Percentiles rank a stretch among this genome's conserved stretches.
These are phyloP conservation scores for Cydonia oblonga DNA, from an alignment of 331 rosid species.

Conservation along the genomic window DNA sequence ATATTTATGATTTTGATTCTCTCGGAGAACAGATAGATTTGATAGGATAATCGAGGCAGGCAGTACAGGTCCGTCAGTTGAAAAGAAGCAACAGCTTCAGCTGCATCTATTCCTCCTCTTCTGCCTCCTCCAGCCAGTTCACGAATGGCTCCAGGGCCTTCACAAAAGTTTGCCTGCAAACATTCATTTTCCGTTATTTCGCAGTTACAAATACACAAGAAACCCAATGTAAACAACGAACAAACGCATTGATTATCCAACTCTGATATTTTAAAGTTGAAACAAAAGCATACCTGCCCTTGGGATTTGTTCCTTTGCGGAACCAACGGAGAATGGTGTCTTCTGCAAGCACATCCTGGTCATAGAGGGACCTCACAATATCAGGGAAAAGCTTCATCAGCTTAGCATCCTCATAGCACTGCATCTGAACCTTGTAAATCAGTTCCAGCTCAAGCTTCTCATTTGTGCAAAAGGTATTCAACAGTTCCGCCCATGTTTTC, in stretches of 20 bases:
- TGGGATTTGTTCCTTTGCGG: slow-evolving; percentile 80
- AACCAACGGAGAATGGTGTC: slow-evolving; percentile 96
- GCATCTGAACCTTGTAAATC: slow-evolving; percentile 97
- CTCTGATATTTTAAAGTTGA: too few relatives aligned
- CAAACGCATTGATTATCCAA: too few relatives aligned
- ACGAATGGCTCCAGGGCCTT: slow-evolving; percentile 92
- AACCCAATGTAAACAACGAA: too few relatives aligned
- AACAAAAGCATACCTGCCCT: slow-evolving; percentile 63
- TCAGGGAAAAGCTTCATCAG: slow-evolving; percentile 95
- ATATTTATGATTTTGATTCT: background rate
- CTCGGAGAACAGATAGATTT: background rate
- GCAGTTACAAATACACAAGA: too few relatives aligned
- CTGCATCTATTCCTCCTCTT: slow-evolving; percentile 72
- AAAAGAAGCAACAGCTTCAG: background rate
- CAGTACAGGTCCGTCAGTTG: background rate
- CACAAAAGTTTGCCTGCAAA: slow-evolving; percentile 85
- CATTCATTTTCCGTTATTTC: slow-evolving; percentile 1
- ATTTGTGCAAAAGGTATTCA: slow-evolving; percentile 80
- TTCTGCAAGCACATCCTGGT: slow-evolving; percentile 93
- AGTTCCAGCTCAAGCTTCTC: slow-evolving; percentile 98
- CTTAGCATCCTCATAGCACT: slow-evolving; percentile 99
- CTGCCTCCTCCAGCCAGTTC: slow-evolving; percentile 99
- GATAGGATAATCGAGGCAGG: background rate
- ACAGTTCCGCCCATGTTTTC: slow-evolving; percentile 89
- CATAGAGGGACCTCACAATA: slow-evolving; percentile 84